Conservation (phyloP, 805 yeast species). For the Nakazawaea ambrosiae region DNA sequence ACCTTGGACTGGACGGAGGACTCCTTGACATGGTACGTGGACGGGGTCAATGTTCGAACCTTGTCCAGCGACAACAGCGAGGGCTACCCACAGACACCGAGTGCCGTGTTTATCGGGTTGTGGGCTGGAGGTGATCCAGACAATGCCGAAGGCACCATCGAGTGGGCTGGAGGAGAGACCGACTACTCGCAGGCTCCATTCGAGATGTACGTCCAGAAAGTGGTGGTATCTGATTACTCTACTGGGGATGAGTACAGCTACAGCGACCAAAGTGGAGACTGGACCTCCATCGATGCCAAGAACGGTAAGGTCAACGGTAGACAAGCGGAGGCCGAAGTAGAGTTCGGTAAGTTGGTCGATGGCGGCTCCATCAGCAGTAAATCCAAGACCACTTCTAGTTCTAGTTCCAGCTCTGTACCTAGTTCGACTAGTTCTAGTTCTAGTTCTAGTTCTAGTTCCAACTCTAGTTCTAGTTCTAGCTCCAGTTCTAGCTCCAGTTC, state of each 20-base stretch:
- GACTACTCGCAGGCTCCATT: constrained; percentile 64
- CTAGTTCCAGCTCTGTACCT: constrained; percentile 17
- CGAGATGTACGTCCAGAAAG: constrained; percentile 51
- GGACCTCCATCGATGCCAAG: constrained; percentile 50
- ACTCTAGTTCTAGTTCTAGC: constrained; percentile 23
- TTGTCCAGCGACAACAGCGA: constrained; percentile 43
- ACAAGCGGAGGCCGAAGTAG: constrained; percentile 33
- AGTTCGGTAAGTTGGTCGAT: constrained; percentile 11
- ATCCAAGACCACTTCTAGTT: not conserved
- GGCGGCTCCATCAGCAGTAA: not conserved
- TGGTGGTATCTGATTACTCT: constrained; percentile 65
- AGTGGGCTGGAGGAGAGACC: constrained; percentile 78
- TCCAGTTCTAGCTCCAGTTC: constrained; percentile 20
- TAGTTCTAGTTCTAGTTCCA: not conserved
- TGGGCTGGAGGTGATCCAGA: constrained; percentile 82
- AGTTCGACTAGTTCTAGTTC: constrained; percentile 15
- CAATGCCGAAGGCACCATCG: constrained; percentile 61
- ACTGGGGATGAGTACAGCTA: constrained; percentile 54
- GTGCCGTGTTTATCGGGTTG: constrained; percentile 59
- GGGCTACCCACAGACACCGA: constrained; percentile 91
- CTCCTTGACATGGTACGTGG: constrained; percentile 60
- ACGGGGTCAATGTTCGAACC: constrained; percentile 64
- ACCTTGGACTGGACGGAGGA: constrained; percentile 80
- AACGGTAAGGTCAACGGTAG: constrained; percentile 62
- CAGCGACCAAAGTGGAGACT: constrained; percentile 46